phyloP scores from a whole-genome alignment of 1,139 yeast species.

The Candida sanyaensis region DNA sequence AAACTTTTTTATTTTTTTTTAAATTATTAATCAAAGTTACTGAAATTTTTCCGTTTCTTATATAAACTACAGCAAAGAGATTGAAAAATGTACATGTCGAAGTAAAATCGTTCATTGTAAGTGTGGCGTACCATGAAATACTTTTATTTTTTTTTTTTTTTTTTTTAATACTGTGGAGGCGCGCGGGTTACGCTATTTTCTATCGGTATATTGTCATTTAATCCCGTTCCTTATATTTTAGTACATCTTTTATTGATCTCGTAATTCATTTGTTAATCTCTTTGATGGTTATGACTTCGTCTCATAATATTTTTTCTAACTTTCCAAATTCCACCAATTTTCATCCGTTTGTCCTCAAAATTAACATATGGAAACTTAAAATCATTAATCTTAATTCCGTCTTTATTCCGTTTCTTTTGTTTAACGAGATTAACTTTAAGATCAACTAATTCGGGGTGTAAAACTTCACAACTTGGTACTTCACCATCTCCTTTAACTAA shows the following conservation, averaged over 20 bases:
- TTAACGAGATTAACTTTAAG: constrained; percentile 16
- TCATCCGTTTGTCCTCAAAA: constrained; percentile 40
- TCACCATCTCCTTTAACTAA: constrained; percentile 70
- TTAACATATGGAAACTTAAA: constrained; percentile 51
- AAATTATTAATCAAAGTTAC: too few relatives aligned
- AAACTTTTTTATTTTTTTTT: background rate
- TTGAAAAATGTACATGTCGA: too few relatives aligned
- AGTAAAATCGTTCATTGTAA: too few relatives aligned
- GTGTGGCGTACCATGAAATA: too few relatives aligned
- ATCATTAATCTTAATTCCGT: background rate
- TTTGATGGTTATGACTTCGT: constrained; percentile 26
- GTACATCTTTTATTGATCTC: too few relatives aligned
- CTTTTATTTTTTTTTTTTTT: too few relatives aligned
- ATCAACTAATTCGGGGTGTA: constrained; percentile 24
- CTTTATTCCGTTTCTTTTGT: constrained; percentile 13
- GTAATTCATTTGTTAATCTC: background rate
- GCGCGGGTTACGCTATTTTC: too few relatives aligned
- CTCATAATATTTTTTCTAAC: constrained; percentile 67
- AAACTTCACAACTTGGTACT: constrained; percentile 35
- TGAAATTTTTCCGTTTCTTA: too few relatives aligned
- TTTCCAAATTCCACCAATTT: constrained; percentile 63
- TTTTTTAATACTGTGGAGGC: too few relatives aligned
- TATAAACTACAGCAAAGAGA: too few relatives aligned
- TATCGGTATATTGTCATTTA: too few relatives aligned
- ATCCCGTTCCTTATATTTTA: too few relatives aligned